These are phyloP conservation scores for Grosmannia huntii DNA, from an alignment of 2,329 filamentous ascomycete genomes.

Conservation along the genomic window DNA sequence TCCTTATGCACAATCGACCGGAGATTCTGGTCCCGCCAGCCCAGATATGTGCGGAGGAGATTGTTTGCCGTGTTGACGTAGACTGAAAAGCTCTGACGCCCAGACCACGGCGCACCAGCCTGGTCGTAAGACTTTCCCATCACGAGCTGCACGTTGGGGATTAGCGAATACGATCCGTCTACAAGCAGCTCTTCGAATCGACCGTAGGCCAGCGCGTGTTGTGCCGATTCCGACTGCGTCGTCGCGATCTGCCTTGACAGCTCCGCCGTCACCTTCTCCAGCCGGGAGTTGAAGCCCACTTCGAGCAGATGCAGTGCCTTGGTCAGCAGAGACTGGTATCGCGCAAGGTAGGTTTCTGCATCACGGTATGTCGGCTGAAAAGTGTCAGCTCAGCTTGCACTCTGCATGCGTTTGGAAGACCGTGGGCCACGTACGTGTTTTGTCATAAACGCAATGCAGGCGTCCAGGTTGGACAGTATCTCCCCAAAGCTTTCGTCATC, in stretches of 20 bases:
- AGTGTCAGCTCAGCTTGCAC: background rate
- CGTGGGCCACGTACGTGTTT: constrained; percentile 50
- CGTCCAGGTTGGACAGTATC: constrained; percentile 76
- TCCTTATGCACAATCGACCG: constrained; percentile 40
- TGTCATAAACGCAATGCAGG: constrained; percentile 88
- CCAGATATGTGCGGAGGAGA: constrained; percentile 40
- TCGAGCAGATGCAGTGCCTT: constrained; percentile 51
- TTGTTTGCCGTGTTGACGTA: constrained; percentile 42
- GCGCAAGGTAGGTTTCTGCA: constrained; percentile 72
- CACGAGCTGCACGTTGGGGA: constrained; percentile 42
- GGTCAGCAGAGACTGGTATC: constrained; percentile 70
- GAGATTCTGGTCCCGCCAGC: constrained; percentile 39
- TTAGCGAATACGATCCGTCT: constrained; percentile 38
- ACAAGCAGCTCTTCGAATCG: constrained; percentile 46
- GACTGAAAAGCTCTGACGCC: constrained; percentile 33
- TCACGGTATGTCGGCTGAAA: constrained; percentile 68
- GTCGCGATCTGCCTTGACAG: constrained; percentile 39
- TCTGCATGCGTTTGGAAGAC: background rate
- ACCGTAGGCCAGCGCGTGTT: constrained; percentile 46
- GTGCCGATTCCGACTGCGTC: constrained; percentile 45
- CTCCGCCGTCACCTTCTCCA: constrained; percentile 42
- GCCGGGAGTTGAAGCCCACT: constrained; percentile 38
- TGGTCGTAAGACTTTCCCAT: constrained; percentile 38
- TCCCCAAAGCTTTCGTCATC: constrained; percentile 75
- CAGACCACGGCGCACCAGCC: constrained; percentile 31